Percentiles rank a stretch among this genome's conserved stretches.
Evolutionary conservation across 2,329 filamentous ascomycete species (phyloP).

Genomic region (Ophiostoma australiae): DNA sequence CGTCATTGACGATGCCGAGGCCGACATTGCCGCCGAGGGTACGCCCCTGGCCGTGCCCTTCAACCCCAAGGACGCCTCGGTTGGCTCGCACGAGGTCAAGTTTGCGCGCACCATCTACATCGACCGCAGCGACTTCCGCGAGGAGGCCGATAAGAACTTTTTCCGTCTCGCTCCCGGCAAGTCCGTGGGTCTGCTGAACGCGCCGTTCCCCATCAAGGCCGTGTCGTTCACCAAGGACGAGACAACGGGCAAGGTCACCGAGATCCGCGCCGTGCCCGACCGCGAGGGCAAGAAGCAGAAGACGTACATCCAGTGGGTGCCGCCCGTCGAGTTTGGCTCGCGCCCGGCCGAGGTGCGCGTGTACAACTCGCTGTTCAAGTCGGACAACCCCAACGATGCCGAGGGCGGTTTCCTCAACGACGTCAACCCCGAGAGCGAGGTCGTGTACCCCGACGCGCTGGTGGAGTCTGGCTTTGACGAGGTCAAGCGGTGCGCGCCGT

Average conservation of each 20-base stretch:
- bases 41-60: slow-evolving; percentile 66
- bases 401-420: slow-evolving; percentile 78
- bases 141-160: slow-evolving; percentile 66
- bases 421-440: slow-evolving; percentile 77
- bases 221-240: slow-evolving; percentile 63
- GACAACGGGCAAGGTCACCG: slow-evolving; percentile 46
- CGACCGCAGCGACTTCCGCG: slow-evolving; percentile 72
- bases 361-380: slow-evolving; percentile 80
- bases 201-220: slow-evolving; percentile 64
- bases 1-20: slow-evolving; percentile 65
- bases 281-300: slow-evolving; percentile 70
- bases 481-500: slow-evolving; percentile 66
- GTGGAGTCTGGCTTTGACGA: slow-evolving; percentile 81
- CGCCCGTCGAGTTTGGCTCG: slow-evolving; percentile 50
- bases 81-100: slow-evolving; percentile 55
- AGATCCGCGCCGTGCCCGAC: slow-evolving; percentile 63
- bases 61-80: slow-evolving; percentile 69
- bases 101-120: slow-evolving; percentile 81
- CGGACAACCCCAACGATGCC: slow-evolving; percentile 71
- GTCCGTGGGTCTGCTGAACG: slow-evolving; percentile 64
- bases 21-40: slow-evolving; percentile 38
- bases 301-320: slow-evolving; percentile 88
- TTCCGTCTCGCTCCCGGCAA: slow-evolving; percentile 74
- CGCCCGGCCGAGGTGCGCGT: slow-evolving; percentile 69
- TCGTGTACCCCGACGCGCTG: slow-evolving; percentile 70